Evolutionary conservation across 345 rosid genomes (phyloP).

Genomic region (Aurinia saxatilis): DNA sequence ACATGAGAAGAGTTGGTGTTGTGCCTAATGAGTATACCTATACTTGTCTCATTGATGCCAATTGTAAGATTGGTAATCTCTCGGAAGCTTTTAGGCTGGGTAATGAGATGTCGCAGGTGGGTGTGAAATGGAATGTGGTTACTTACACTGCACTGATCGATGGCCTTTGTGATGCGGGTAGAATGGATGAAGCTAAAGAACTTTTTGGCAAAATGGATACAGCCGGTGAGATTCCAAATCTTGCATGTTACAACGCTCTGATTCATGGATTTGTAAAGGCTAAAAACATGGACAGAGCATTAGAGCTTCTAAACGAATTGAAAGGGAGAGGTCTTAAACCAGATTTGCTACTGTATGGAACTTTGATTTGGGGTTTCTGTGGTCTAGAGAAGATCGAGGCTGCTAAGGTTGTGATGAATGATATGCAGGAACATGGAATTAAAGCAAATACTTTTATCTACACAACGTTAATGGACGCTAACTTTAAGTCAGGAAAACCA

Average conservation of each 20-base stretch:
- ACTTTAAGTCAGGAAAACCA: constrained; percentile 48
- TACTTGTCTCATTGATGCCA: constrained; percentile 45
- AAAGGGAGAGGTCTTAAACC: constrained; percentile 41
- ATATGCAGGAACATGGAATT: constrained; percentile 47
- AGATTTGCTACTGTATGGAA: constrained; percentile 53
- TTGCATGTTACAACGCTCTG: constrained; percentile 44
- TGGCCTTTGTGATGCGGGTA: constrained; percentile 27
- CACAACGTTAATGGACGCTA: constrained; percentile 56
- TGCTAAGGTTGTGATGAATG: constrained; percentile 35
- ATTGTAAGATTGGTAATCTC: constrained; percentile 41
- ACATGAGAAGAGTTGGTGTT: constrained; percentile 59
- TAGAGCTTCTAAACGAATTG: constrained; percentile 44
- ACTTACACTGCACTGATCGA: constrained; percentile 51
- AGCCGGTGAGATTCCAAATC: constrained; percentile 47
- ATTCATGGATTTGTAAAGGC: constrained; percentile 53
- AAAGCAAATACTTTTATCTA: constrained; percentile 42
- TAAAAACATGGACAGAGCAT: constrained; percentile 42
- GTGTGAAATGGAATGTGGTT: constrained; percentile 43
- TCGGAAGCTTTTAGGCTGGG: constrained; percentile 50
- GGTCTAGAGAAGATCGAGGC: constrained; percentile 42
- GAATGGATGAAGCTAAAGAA: constrained; percentile 50
- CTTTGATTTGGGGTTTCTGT: constrained; percentile 37
- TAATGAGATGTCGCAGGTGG: constrained; percentile 48
- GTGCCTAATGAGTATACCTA: constrained; percentile 64
- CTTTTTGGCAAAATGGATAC: constrained; percentile 36